Evolutionary conservation across 2,329 filamentous ascomycete genomes (phyloP).

Genomic region (Xylaria sp.): DNA sequence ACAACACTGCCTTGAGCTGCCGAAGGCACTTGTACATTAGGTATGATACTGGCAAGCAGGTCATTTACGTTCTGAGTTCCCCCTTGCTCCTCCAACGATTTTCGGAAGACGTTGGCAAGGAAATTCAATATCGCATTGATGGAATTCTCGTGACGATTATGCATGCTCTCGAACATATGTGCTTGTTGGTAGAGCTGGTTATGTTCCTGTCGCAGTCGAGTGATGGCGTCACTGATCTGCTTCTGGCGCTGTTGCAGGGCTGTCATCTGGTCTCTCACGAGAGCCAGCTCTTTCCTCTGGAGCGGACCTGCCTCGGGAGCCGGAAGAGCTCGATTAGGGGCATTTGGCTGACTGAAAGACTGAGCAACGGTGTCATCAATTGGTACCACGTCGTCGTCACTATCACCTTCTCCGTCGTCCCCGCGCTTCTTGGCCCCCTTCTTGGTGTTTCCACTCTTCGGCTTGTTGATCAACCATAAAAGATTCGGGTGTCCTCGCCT

Average conservation of each 20-base stretch:
- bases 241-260: slow-evolving; percentile 86
- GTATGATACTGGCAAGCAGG: slow-evolving; percentile 79
- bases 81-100: slow-evolving; percentile 85
- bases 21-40: slow-evolving; percentile 55
- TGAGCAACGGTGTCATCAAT: slow-evolving; percentile 54
- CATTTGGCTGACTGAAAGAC: slow-evolving; percentile 36
- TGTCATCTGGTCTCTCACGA: slow-evolving; percentile 79
- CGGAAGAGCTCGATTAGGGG: slow-evolving; percentile 46
- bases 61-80: slow-evolving; percentile 79
- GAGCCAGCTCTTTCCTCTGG: slow-evolving; percentile 74
- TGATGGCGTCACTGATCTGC: slow-evolving; percentile 83
- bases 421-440: slow-evolving; percentile 64
- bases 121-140: slow-evolving; percentile 99
- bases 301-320: slow-evolving; percentile 55
- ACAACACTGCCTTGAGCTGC: slow-evolving; percentile 63
- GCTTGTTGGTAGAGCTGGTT: slow-evolving; percentile 88
- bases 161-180: slow-evolving; percentile 84
- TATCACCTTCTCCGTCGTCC: slow-evolving; percentile 72
- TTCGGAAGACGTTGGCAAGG: slow-evolving; percentile 93
- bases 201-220: slow-evolving; percentile 81
- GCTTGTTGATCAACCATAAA: slow-evolving; percentile 95
- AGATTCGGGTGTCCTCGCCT: slow-evolving; percentile 90
- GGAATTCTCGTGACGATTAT: slow-evolving; percentile 96
- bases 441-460: slow-evolving; percentile 71
- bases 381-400: slow-evolving; percentile 65